Conservation (phyloP, 2,329 filamentous ascomycete species). For the Xylogone sp. region DNA sequence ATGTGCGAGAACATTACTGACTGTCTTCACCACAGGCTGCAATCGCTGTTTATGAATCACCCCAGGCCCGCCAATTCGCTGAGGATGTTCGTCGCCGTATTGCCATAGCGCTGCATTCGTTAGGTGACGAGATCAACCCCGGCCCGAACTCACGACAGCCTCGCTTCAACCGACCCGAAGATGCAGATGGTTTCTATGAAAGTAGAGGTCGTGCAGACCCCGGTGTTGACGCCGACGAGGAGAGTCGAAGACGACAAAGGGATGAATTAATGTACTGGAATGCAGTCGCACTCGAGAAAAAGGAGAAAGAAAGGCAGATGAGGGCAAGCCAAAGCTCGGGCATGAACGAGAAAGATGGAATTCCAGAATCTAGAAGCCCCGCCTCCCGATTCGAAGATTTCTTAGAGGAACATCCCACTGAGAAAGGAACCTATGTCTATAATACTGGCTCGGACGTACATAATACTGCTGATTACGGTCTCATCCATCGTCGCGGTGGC, state of each 20-base stretch:
- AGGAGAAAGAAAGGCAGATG: conserved; percentile 31
- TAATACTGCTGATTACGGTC: conserved; percentile 35
- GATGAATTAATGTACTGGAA: conserved; percentile 68
- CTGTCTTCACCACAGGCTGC: conserved; percentile 19
- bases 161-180: conserved; percentile 62
- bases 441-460: conserved; percentile 50
- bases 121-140: conserved; percentile 54
- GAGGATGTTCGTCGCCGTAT: conserved; percentile 59
- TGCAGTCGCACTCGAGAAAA: conserved; percentile 46
- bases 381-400: conserved; percentile 53
- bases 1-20: neutral
- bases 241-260: conserved; percentile 55
- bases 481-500: conserved; percentile 45
- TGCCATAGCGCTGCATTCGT: conserved; percentile 54
- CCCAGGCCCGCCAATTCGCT: conserved; percentile 58
- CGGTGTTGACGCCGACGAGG: conserved; percentile 59
- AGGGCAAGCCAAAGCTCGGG: conserved; percentile 1
- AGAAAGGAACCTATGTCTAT: conserved; percentile 53
- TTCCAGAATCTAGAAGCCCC: conserved; percentile 23
- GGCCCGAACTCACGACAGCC: conserved; percentile 37
- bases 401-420: conserved; percentile 45
- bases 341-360: conserved; percentile 15
- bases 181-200: conserved; percentile 59
- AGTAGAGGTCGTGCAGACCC: conserved; percentile 40
- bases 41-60: conserved; percentile 55